Evolutionary conservation across 2,329 filamentous ascomycete genomes (phyloP).

Genomic region (Xylariaceae sp.): DNA sequence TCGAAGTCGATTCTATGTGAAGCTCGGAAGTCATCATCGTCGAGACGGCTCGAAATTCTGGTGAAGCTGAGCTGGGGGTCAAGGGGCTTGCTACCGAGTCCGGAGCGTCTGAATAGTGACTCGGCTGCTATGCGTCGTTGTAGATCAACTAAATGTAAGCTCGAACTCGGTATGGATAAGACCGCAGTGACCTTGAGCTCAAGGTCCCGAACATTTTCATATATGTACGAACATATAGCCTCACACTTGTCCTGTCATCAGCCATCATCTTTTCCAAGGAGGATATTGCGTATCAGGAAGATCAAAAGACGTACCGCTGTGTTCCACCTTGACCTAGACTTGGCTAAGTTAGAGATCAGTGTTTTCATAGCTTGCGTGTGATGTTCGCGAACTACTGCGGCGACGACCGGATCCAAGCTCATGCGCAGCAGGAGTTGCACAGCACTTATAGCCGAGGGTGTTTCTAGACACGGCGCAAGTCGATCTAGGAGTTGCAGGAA

Average conservation of each 20-base stretch:
- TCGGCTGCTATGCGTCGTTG: conserved; percentile 61
- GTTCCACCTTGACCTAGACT: conserved; percentile 34
- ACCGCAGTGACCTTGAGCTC: conserved; percentile 55
- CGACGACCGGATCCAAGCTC: conserved; percentile 48
- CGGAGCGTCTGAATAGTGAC: conserved; percentile 52
- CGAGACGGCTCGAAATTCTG: conserved; percentile 43
- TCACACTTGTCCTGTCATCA: conserved; percentile 39
- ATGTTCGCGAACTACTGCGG: conserved; percentile 24
- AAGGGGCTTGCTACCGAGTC: conserved; percentile 38
- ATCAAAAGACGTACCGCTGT: conserved; percentile 37
- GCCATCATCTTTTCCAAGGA: neutral
- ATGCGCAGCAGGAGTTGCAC: conserved; percentile 49
- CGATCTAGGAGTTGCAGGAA: conserved; percentile 40
- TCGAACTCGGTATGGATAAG: conserved; percentile 51
- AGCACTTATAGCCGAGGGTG: conserved; percentile 36
- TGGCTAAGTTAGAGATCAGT: conserved; percentile 41
- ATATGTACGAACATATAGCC: conserved; percentile 44
- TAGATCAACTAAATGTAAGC: conserved; percentile 50
- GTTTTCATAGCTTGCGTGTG: conserved; percentile 36
- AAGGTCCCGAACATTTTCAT: conserved; percentile 42
- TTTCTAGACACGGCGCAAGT: conserved; percentile 35
- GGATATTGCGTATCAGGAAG: neutral
- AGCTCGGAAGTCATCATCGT: conserved; percentile 47
- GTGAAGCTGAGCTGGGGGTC: conserved; percentile 40
- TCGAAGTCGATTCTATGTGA: conserved; percentile 56